phyloP scores from a whole-genome alignment of 2,329 filamentous ascomycete species.

The Colletotrichum kahawae region DNA sequence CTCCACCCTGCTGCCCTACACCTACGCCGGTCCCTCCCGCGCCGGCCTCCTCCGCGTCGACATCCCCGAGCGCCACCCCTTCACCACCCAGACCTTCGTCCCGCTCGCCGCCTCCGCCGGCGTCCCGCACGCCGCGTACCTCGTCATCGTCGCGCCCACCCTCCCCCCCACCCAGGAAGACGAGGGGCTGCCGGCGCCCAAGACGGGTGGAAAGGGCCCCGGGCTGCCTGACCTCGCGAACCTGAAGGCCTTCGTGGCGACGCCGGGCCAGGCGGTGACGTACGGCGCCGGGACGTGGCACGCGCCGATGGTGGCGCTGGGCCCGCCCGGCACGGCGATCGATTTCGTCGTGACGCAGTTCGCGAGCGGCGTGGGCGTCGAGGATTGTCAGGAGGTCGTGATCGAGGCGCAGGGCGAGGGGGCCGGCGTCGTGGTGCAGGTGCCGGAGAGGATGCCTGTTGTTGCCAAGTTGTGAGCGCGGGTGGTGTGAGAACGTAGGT shows the following conservation, averaged over 20 bases:
- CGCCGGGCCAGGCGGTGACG: constrained; percentile 82
- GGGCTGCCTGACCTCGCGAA: constrained; percentile 75
- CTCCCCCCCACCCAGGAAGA: too few species aligned
- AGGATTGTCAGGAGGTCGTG: constrained; percentile 87
- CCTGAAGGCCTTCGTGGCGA: constrained; percentile 79
- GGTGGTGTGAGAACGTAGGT: background rate
- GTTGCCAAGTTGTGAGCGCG: constrained; percentile 13
- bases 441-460: constrained; percentile 25
- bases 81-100: constrained; percentile 91
- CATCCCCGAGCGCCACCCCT: constrained; percentile 90
- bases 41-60: constrained; percentile 62
- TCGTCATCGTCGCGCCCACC: constrained; percentile 89
- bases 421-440: constrained; percentile 43
- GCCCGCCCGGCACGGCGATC: constrained; percentile 59
- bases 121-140: constrained; percentile 58
- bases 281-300: constrained; percentile 95
- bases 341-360: constrained; percentile 93
- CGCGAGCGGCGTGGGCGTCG: constrained; percentile 78
- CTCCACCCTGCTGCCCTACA: constrained; percentile 21
- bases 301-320: constrained; percentile 92
- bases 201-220: constrained; percentile 38
- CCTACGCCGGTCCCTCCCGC: constrained; percentile 2
- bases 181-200: constrained; percentile 47
- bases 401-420: constrained; percentile 40
- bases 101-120: constrained; percentile 60